Evolutionary conservation across 306 rosid species (phyloP).

Genomic region (Ziziphus jujuba): DNA sequence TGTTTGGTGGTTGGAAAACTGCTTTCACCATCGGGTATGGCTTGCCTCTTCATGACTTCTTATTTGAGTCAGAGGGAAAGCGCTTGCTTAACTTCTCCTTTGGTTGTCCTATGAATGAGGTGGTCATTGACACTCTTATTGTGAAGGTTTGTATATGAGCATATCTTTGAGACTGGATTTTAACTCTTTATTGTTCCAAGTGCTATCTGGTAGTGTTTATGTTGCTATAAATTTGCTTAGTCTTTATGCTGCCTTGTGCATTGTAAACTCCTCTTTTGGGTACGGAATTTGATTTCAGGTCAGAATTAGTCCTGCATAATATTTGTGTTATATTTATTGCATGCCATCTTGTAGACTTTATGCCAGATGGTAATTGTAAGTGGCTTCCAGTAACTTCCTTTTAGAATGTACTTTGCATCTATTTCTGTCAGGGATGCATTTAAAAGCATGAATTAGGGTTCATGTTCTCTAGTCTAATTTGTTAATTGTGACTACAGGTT

Average conservation of each 20-base stretch:
- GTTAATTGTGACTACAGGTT: slow-evolving; percentile 61
- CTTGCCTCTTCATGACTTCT: slow-evolving; percentile 84
- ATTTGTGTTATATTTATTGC: too few relatives aligned
- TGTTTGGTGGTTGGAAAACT: slow-evolving; percentile 97
- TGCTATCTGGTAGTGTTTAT: background rate
- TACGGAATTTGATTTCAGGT: too few relatives aligned
- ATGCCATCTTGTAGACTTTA: background rate
- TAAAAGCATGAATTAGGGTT: slow-evolving; percentile 17
- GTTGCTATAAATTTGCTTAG: slow-evolving; percentile 1
- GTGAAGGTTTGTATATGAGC: slow-evolving; percentile 58
- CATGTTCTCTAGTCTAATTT: slow-evolving; percentile 3
- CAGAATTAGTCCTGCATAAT: too few relatives aligned
- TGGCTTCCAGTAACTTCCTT: background rate
- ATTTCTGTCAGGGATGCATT: slow-evolving; percentile 2
- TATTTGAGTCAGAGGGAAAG: slow-evolving; percentile 72
- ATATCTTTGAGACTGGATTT: slow-evolving; percentile 12
- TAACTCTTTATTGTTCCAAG: background rate
- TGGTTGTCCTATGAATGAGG: slow-evolving; percentile 78
- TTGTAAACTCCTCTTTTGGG: too few relatives aligned
- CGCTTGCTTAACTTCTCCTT: slow-evolving; percentile 73
- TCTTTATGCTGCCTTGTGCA: too few relatives aligned
- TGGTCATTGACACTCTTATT: slow-evolving; percentile 72
- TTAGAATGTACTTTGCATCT: background rate
- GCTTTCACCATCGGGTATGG: slow-evolving; percentile 91
- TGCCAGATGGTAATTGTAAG: background rate